phyloP scores from a whole-genome alignment of 2,329 filamentous ascomycete species.

The Nigrograna mackinnonii region DNA sequence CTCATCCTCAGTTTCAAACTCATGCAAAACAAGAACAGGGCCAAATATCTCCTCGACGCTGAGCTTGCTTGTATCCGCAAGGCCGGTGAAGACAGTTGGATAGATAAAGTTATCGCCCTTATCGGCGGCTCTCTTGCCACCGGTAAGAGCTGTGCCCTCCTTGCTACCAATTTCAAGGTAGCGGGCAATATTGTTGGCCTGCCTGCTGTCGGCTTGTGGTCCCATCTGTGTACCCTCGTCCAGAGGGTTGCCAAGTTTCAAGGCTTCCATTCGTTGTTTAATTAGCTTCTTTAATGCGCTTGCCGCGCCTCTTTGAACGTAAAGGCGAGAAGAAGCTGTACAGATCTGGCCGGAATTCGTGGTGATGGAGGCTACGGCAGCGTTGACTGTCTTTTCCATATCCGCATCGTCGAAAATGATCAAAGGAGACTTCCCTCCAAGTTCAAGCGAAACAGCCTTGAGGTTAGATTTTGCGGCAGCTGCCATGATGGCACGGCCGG shows the following conservation, averaged over 20 bases:
- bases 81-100: neutral
- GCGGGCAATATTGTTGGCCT: neutral
- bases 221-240: neutral
- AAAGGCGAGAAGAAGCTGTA: conserved; percentile 57
- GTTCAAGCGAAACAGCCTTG: conserved; percentile 62
- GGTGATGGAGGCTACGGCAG: neutral
- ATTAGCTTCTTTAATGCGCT: conserved; percentile 16
- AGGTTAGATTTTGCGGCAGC: conserved; percentile 61
- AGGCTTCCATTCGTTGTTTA: too few species aligned
- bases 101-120: neutral
- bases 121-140: neutral
- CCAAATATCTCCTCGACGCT: neutral
- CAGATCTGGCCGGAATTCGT: conserved; percentile 51
- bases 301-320: conserved; percentile 58
- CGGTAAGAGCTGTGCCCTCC: neutral
- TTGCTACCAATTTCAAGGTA: neutral
- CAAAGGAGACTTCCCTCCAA: conserved; percentile 59
- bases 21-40: too few species aligned
- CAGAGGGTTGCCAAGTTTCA: neutral
- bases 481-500: conserved; percentile 73
- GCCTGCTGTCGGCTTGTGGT: neutral
- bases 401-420: conserved; percentile 50
- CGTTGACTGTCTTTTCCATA: neutral
- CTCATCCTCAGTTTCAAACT: too few species aligned
- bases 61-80: neutral